Evolutionary conservation across 305 asterid genomes (phyloP).

Genomic region (Coffea humblotiana): DNA sequence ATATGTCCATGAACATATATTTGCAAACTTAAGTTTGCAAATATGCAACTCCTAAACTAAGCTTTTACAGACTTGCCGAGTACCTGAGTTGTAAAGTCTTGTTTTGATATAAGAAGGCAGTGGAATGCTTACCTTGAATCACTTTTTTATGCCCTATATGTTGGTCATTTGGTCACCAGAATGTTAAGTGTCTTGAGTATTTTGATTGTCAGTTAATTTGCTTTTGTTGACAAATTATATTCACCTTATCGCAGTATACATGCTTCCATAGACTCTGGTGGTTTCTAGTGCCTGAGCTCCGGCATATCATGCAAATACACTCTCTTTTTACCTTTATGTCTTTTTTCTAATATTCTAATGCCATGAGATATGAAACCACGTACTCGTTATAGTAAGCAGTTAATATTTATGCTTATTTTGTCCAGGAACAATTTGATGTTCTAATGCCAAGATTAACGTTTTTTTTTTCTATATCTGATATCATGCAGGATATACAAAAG

Average conservation of each 20-base stretch:
- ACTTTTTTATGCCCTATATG: neutral
- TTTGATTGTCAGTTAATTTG: neutral
- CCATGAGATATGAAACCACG: neutral
- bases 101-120: neutral
- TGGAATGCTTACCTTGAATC: neutral
- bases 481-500: slow-evolving; percentile 83
- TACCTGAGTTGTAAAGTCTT: neutral
- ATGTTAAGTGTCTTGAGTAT: neutral
- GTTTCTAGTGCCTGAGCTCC: neutral
- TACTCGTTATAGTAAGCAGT: neutral
- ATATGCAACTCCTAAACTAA: neutral
- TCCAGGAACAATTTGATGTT: neutral
- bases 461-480: neutral
- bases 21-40: neutral
- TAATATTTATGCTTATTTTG: neutral
- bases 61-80: neutral
- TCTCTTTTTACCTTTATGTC: too few relatives aligned
- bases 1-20: neutral
- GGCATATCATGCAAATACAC: too few relatives aligned
- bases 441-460: neutral
- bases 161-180: neutral
- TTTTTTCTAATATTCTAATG: neutral
- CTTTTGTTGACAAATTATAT: neutral
- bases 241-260: neutral
- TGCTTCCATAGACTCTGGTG: neutral